A percentile compares a stretch with the other conserved stretches of the same genome.
phyloP scores from a whole-genome alignment of 345 rosid genomes.

The Eucalyptus sideroxylon region DNA sequence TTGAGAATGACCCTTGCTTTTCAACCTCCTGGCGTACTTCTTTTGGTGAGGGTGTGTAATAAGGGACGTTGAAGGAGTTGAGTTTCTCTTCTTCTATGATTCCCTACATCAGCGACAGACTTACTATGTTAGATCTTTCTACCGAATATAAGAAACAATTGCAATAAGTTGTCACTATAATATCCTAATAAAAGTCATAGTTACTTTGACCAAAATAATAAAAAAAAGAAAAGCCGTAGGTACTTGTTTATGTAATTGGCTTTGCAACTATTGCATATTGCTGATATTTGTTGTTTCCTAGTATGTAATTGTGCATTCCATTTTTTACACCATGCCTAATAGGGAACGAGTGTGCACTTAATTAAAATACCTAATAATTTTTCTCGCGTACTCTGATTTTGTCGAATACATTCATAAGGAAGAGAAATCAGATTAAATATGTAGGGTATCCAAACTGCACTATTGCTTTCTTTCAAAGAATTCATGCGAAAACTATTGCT shows the following conservation, averaged over 20 bases:
- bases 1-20: conserved; percentile 27
- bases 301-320: not conserved
- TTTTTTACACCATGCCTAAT: not conserved
- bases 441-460: not conserved
- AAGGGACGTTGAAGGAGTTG: conserved; percentile 37
- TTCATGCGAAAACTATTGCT: not conserved
- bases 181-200: too few species aligned
- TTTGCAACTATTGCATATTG: too few species aligned
- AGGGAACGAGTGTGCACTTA: not conserved
- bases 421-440: not conserved
- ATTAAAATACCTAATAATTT: not conserved
- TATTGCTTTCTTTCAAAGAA: not conserved
- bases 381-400: not conserved
- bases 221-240: too few species aligned
- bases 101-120: conserved; percentile 12
- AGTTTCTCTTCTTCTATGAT: conserved; percentile 24
- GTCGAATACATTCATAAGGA: not conserved
- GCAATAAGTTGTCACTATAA: not conserved
- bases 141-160: not conserved
- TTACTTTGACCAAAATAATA: too few species aligned
- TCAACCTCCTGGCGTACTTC: conserved; percentile 20
- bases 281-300: too few species aligned
- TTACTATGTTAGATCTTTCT: too few species aligned
- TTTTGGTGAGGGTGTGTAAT: conserved; percentile 28
- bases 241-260: too few species aligned